Conservation (phyloP, 495 filamentous ascomycete genomes). For the Acidomyces sp. region DNA sequence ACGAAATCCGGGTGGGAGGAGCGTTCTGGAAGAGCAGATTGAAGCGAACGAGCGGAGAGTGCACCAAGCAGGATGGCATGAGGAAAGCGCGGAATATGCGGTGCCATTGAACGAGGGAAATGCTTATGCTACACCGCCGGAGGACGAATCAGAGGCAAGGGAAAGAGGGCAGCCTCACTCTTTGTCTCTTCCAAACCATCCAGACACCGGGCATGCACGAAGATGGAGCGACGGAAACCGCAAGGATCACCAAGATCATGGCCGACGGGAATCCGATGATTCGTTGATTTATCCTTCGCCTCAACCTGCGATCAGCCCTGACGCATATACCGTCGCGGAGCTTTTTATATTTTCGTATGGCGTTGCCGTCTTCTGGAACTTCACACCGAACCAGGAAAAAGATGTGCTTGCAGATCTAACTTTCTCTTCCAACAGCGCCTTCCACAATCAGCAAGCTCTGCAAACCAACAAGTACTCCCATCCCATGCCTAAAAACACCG, state of each 20-base stretch:
- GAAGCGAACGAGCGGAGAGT: slow-evolving; percentile 82
- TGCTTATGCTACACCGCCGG: background rate
- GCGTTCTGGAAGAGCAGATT: slow-evolving; percentile 87
- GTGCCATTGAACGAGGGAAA: slow-evolving; percentile 5
- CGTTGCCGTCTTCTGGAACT: slow-evolving; percentile 98
- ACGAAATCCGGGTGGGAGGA: slow-evolving; percentile 86
- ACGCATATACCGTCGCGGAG: slow-evolving; percentile 68
- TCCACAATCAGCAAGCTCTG: background rate
- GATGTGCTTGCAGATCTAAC: slow-evolving; percentile 91
- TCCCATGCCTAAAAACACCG: background rate
- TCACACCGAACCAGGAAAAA: slow-evolving; percentile 89
- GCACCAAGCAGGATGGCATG: slow-evolving; percentile 80
- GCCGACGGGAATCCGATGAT: slow-evolving; percentile 5
- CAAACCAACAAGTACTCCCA: slow-evolving; percentile 19
- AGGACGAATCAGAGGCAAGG: background rate
- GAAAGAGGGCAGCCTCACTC: background rate
- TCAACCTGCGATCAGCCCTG: slow-evolving; percentile 22
- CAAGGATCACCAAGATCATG: slow-evolving; percentile 5
- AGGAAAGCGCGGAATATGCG: slow-evolving; percentile 31
- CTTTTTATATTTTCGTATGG: slow-evolving; percentile 98
- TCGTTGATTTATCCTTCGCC: slow-evolving; percentile 9
- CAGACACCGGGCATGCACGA: background rate
- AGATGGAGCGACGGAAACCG: background rate
- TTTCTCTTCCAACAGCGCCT: slow-evolving; percentile 50
- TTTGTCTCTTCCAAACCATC: background rate